phyloP scores from a whole-genome alignment of 495 filamentous ascomycete genomes.

The Aspergillus affinis region DNA sequence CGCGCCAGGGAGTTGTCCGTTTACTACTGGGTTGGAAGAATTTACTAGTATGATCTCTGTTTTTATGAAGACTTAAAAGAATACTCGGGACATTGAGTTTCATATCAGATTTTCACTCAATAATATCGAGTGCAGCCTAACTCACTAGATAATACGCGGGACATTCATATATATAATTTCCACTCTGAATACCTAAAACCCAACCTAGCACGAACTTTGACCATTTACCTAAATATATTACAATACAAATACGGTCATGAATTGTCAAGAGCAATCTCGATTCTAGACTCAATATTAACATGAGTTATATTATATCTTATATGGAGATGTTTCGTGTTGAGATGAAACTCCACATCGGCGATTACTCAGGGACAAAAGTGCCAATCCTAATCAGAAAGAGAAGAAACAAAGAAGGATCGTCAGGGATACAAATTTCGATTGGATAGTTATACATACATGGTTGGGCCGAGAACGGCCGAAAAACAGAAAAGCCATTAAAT shows the following conservation, averaged over 20 bases:
- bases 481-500: conserved; percentile 11
- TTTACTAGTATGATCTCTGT: too few species aligned
- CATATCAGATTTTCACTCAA: background rate
- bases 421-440: conserved; percentile 3
- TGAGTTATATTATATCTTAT: background rate
- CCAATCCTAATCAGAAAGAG: background rate
- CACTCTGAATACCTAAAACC: too few species aligned
- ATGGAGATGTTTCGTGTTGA: background rate
- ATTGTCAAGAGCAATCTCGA: background rate
- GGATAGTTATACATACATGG: conserved; percentile 8
- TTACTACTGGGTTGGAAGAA: background rate
- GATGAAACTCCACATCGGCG: background rate
- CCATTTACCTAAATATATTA: background rate
- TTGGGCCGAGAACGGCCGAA: conserved; percentile 1
- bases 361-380: background rate
- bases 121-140: background rate
- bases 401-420: background rate
- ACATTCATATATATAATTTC: too few species aligned
- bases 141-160: too few species aligned
- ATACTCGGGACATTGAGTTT: too few species aligned
- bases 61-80: too few species aligned
- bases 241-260: background rate
- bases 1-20: too few species aligned
- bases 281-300: background rate
- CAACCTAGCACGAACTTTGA: too few species aligned